A percentile compares a stretch with the other conserved stretches of the same genome.
Evolutionary conservation across 208 protist species (phyloP).

Genomic region (Herpetomonas samuelpessoai): DNA sequence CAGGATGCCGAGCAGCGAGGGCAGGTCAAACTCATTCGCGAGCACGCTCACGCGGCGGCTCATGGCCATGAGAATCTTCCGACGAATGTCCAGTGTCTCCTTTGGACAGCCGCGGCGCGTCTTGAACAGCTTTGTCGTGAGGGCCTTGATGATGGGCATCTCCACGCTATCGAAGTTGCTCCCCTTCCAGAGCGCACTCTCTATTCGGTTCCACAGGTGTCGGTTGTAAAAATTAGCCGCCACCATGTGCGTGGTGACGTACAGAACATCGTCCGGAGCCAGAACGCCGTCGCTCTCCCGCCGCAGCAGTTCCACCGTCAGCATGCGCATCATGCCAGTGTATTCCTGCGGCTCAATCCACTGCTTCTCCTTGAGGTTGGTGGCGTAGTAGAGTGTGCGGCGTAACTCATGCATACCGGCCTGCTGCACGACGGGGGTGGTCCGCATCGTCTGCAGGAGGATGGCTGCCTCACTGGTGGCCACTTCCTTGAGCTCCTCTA

Average conservation of each 20-base stretch:
- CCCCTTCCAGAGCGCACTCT: constrained; percentile 43
- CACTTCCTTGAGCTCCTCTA: constrained; percentile 70
- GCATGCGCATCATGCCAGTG: constrained; percentile 68
- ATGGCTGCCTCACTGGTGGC: constrained; percentile 51
- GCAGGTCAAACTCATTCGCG: constrained; percentile 88
- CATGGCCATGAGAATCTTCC: constrained; percentile 80
- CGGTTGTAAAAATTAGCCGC: constrained; percentile 88
- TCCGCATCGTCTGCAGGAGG: constrained; percentile 52
- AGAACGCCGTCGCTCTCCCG: constrained; percentile 82
- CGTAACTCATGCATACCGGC: constrained; percentile 89
- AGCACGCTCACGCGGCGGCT: constrained; percentile 65
- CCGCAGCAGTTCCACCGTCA: constrained; percentile 80
- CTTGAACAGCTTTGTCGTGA: constrained; percentile 87
- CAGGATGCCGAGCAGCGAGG: constrained; percentile 78
- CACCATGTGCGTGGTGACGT: constrained; percentile 80
- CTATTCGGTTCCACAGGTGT: constrained; percentile 87
- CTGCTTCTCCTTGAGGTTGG: constrained; percentile 56
- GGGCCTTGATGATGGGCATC: constrained; percentile 77
- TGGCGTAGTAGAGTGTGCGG: constrained; percentile 84
- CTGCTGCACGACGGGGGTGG: constrained; percentile 56
- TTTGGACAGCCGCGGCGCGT: constrained; percentile 72
- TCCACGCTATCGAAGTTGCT: constrained; percentile 76
- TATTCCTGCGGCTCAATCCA: constrained; percentile 71
- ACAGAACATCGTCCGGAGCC: constrained; percentile 85
- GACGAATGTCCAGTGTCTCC: constrained; percentile 81